A percentile compares a stretch with the other conserved stretches of the same genome.
Evolutionary conservation across 805 yeast genomes (phyloP).

Genomic region (Saccharomycopsis lassenensis): DNA sequence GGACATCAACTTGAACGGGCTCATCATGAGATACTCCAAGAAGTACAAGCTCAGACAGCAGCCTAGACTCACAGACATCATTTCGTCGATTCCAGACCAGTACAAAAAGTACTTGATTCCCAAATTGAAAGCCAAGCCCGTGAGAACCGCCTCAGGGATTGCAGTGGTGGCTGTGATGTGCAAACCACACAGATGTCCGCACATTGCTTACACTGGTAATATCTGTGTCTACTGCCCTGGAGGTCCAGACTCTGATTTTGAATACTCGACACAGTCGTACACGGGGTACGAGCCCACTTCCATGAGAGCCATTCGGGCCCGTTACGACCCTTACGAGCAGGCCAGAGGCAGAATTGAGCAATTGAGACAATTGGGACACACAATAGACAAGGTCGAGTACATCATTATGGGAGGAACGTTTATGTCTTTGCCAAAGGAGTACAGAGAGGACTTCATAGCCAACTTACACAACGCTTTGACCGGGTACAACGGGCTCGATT

Average conservation of each 20-base stretch:
- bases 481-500: constrained; percentile 76
- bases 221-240: constrained; percentile 99
- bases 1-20: constrained; percentile 83
- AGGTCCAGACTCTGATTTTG: constrained; percentile 97
- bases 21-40: constrained; percentile 75
- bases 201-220: constrained; percentile 96
- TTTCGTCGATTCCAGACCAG: constrained; percentile 91
- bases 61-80: constrained; percentile 91
- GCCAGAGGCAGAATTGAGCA: constrained; percentile 97
- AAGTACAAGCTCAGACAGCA: constrained; percentile 86
- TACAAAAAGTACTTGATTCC: constrained; percentile 86
- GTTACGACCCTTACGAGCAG: constrained; percentile 97
- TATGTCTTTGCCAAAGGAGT: constrained; percentile 85
- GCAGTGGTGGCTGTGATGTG: constrained; percentile 99
- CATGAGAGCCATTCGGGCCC: constrained; percentile 97
- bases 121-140: constrained; percentile 95
- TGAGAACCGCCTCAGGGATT: constrained; percentile 95
- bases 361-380: constrained; percentile 87
- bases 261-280: constrained; percentile 94
- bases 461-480: constrained; percentile 91
- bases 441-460: constrained; percentile 81
- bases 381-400: constrained; percentile 94
- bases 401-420: constrained; percentile 99
- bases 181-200: constrained; percentile 98
- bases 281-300: constrained; percentile 99